Conservation (phyloP, 441 rosid genomes). For the Euphorbia schlechtendalii region DNA sequence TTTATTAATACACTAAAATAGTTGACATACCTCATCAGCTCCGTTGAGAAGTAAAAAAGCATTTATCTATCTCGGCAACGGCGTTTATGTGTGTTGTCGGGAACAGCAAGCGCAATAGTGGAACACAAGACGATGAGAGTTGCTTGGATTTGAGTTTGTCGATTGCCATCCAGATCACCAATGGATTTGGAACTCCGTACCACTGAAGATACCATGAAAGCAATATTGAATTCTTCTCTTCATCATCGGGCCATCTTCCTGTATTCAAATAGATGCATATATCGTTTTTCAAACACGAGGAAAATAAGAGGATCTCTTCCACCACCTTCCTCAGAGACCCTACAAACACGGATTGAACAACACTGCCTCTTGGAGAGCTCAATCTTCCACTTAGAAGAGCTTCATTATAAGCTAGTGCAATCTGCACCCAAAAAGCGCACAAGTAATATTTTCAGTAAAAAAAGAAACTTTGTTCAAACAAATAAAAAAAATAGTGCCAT, state of each 20-base stretch:
- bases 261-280: constrained; percentile 41
- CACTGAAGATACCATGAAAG: constrained; percentile 89
- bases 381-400: constrained; percentile 67
- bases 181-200: constrained; percentile 63
- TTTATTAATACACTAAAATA: too few relatives aligned
- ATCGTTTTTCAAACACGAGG: constrained; percentile 35
- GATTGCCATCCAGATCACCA: constrained; percentile 38
- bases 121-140: constrained; percentile 36
- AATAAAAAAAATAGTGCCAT: too few relatives aligned
- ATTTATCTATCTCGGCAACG: constrained; percentile 45
- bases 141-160: constrained; percentile 47
- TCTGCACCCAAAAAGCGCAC: constrained; percentile 35
- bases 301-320: constrained; percentile 52
- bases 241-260: constrained; percentile 55
- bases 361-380: constrained; percentile 53
- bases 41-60: constrained; percentile 26
- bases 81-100: constrained; percentile 58
- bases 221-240: constrained; percentile 32
- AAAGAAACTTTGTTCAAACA: not conserved
- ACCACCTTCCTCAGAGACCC: constrained; percentile 63
- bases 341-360: constrained; percentile 62
- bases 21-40: constrained; percentile 15
- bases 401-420: constrained; percentile 72
- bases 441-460: constrained; percentile 1
- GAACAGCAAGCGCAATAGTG: constrained; percentile 54